Evolutionary conservation across 2,329 filamentous ascomycete genomes (phyloP), one percentile per base, ranked within the genome.

Genomic region (Fusarium dlaminii): DNA sequence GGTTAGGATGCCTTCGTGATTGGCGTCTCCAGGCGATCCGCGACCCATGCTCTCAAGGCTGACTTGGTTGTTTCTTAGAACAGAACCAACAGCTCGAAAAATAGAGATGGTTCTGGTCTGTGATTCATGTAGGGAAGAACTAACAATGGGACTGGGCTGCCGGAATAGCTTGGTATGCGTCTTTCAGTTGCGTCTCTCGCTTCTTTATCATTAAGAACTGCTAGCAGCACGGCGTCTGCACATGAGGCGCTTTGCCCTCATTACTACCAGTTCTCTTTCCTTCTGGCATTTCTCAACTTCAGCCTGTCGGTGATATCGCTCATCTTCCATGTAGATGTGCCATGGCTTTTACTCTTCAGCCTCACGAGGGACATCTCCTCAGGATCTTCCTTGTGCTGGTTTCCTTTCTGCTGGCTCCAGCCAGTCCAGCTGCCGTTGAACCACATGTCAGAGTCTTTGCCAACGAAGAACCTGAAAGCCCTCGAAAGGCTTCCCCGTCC

Each of bases 1-100:
- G 77, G 75, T 69, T 79, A 79, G 63, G 58, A 75, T 70, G 48
- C 15, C 46, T 63, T 59, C 52, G 12, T 79, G 70, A 79, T 79
- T 79, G 77, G 77, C 55, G 46, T 69, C 60, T 43, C 59, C 73
- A 68, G 63, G 73, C 77, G 75, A 77, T 76, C 58, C 29, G 51
- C 63, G 54, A 56, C 66, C 56, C 72, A 48, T 61, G 63, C 43
- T 39, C 57, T 72, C 61, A 17, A 72, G 73, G 69, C 73, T 67
- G 70, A 70, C 68, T 73, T 68, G 57, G 52, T 42, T 70, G 64
- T 51, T 76, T 52, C 68, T 72, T 54, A 68, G 52, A 62, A 72
- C 64, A 67, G 58, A 58, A 62, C 77, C 77, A 79, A 78, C 77
- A 72, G 34, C 32, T 55, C 22, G 20, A 39, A 68, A 58, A 52